A percentile compares a stretch with the other conserved stretches of the same genome.
These are phyloP conservation scores for Aspergillus aculeatinus DNA, from an alignment of 2,329 filamentous ascomycete species.

Conservation along the genomic window DNA sequence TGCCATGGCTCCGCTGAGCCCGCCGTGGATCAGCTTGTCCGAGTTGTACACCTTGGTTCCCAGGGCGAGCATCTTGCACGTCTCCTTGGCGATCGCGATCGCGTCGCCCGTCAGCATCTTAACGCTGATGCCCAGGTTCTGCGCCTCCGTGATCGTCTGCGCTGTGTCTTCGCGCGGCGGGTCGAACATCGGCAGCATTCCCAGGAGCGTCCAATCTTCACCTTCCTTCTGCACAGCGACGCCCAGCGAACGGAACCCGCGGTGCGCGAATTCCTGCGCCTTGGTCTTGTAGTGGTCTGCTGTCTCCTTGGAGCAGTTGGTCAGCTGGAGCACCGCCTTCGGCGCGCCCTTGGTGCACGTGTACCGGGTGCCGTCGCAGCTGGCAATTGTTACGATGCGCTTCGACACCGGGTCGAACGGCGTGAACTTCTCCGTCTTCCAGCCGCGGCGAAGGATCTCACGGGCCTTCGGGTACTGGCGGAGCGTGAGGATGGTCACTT, in stretches of 20 bases:
- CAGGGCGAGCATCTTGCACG: constrained; percentile 76
- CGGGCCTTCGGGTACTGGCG: constrained; percentile 73
- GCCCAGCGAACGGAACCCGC: constrained; percentile 76
- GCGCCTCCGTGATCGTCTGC: constrained; percentile 73
- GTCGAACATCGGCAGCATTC: constrained; percentile 79
- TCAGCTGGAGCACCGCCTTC: constrained; percentile 69
- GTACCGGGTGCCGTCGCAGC: constrained; percentile 67
- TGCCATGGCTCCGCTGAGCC: constrained; percentile 69
- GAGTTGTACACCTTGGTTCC: constrained; percentile 81
- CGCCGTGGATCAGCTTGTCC: constrained; percentile 72
- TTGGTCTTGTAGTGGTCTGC: constrained; percentile 68
- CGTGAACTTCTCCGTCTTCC: constrained; percentile 74
- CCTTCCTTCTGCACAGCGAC: constrained; percentile 76
- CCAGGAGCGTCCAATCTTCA: constrained; percentile 69
- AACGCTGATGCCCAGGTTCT: constrained; percentile 72
- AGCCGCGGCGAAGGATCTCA: constrained; percentile 71
- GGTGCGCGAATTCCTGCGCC: constrained; percentile 71
- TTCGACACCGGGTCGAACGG: constrained; percentile 73
- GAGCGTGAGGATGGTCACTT: constrained; percentile 72
- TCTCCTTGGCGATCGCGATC: constrained; percentile 77
- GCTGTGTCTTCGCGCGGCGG: constrained; percentile 76
- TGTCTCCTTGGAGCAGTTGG: constrained; percentile 65
- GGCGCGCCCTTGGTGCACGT: constrained; percentile 76
- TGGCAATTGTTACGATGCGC: constrained; percentile 70
- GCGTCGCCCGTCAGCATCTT: constrained; percentile 82